phyloP scores from a whole-genome alignment of 805 yeast genomes.

The Metschnikowia cerradonensis region DNA sequence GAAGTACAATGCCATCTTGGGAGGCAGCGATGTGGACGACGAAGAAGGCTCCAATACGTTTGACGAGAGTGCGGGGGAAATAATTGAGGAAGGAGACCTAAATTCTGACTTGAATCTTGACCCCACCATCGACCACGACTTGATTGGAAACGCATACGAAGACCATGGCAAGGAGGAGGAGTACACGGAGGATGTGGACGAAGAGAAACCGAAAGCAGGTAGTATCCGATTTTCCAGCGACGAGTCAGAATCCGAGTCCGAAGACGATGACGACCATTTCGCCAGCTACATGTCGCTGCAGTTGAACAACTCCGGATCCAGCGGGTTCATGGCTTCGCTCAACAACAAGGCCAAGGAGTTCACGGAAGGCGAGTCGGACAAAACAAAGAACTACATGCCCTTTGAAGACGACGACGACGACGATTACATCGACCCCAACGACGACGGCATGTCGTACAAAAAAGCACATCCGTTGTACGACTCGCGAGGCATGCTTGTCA shows the following conservation, averaged over 20 bases:
- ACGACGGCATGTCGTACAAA: constrained; percentile 73
- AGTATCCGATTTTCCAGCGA: constrained; percentile 22
- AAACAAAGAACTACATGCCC: constrained; percentile 8
- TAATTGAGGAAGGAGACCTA: constrained; percentile 31
- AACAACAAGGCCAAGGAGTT: constrained; percentile 34
- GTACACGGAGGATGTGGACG: constrained; percentile 16
- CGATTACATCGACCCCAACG: constrained; percentile 75
- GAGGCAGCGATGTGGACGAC: constrained; percentile 57
- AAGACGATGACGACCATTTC: constrained; percentile 52
- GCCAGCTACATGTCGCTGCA: constrained; percentile 76
- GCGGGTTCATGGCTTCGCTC: constrained; percentile 39
- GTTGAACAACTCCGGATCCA: constrained; percentile 49
- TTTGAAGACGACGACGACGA: constrained; percentile 45
- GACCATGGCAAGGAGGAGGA: constrained; percentile 23
- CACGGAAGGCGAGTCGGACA: constrained; percentile 11
- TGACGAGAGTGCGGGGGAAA: constrained; percentile 35
- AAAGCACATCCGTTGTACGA: constrained; percentile 61
- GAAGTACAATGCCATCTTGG: constrained; percentile 89
- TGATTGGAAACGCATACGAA: constrained; percentile 24
- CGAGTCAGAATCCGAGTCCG: constrained; percentile 30
- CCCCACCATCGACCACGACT: constrained; percentile 27
- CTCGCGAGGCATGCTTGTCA: constrained; percentile 24
- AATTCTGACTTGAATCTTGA: constrained; percentile 31
- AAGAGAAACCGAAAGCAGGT: constrained; percentile 11
- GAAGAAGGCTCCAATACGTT: constrained; percentile 20